phyloP scores from a whole-genome alignment of 176 grass and related monocot genomes.

The Carex kokanica region DNA sequence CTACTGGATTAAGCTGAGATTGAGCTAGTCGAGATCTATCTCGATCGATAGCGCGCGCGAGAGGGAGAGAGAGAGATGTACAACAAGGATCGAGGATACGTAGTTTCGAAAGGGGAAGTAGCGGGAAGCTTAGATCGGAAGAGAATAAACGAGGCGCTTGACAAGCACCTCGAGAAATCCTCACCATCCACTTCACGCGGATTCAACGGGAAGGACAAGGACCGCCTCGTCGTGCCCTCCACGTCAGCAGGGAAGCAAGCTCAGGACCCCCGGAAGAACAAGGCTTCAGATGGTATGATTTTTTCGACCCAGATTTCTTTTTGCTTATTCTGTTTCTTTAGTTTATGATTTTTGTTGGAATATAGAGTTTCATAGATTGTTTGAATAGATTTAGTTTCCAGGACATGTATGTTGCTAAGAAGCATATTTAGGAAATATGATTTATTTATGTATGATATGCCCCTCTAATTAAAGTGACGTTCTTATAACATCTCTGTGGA shows the following conservation, averaged over 20 bases:
- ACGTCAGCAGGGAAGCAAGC: conserved; percentile 44
- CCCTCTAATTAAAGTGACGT: not conserved
- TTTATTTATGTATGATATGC: not conserved
- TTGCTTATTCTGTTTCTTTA: conserved; percentile 6
- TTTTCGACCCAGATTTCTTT: conserved; percentile 4
- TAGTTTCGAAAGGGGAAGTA: conserved; percentile 21
- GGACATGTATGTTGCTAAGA: no score
- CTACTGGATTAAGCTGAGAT: conserved; percentile 12
- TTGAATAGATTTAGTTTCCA: no score
- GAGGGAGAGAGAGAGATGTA: conserved; percentile 28
- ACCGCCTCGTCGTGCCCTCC: conserved; percentile 38
- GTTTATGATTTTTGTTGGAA: not conserved
- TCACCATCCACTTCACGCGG: conserved; percentile 71
- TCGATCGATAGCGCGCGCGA: not conserved
- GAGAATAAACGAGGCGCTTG: conserved; percentile 76
- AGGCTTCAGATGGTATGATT: conserved; percentile 65
- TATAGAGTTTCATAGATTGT: no score
- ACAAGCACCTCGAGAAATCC: conserved; percentile 71
- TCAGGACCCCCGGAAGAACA: conserved; percentile 44
- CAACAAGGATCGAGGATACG: conserved; percentile 45
- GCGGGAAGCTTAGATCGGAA: conserved; percentile 54
- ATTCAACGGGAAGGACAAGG: conserved; percentile 45
- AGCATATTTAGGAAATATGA: not conserved
- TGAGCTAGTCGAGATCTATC: conserved; percentile 2
- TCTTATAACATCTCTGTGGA: no score